Evolutionary conservation across 495 filamentous ascomycete species (phyloP).

Genomic region (Xylaria flabelliformis): DNA sequence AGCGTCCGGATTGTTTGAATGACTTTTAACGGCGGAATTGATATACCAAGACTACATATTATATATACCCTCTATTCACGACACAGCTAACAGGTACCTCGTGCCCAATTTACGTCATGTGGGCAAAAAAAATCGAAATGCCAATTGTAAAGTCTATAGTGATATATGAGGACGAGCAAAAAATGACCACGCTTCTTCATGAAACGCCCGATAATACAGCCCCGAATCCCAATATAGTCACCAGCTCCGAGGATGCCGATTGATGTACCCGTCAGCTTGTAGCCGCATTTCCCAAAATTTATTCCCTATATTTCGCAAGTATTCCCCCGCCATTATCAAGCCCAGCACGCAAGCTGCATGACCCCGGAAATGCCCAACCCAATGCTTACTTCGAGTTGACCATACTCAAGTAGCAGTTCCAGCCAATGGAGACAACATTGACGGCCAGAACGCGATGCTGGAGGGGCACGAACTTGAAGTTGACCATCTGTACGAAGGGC

Average conservation of each 20-base stretch:
- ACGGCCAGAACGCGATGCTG: conserved; percentile 87
- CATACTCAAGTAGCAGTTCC: conserved; percentile 92
- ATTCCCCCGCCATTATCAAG: background rate
- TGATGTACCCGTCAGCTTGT: conserved; percentile 4
- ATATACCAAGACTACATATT: conserved; percentile 1
- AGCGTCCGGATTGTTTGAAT: background rate
- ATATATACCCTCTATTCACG: conserved; percentile 3
- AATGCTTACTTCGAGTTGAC: conserved; percentile 29
- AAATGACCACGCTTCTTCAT: conserved; percentile 12
- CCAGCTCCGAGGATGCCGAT: background rate
- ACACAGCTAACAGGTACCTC: background rate
- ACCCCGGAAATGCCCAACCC: background rate
- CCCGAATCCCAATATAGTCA: conserved; percentile 15
- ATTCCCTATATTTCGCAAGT: conserved; percentile 1
- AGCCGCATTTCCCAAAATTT: background rate
- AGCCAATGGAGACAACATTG: conserved; percentile 81
- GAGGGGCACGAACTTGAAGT: conserved; percentile 90
- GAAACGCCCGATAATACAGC: conserved; percentile 26
- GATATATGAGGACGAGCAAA: conserved; percentile 18
- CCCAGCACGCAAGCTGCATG: background rate
- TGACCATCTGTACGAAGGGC: conserved; percentile 88
- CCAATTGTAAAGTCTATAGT: conserved; percentile 16
- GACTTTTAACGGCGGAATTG: background rate
- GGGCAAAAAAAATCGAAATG: background rate
- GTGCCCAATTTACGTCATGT: background rate